phyloP scores from a whole-genome alignment of 2,329 filamentous ascomycete species.

The Huntiella savannae region DNA sequence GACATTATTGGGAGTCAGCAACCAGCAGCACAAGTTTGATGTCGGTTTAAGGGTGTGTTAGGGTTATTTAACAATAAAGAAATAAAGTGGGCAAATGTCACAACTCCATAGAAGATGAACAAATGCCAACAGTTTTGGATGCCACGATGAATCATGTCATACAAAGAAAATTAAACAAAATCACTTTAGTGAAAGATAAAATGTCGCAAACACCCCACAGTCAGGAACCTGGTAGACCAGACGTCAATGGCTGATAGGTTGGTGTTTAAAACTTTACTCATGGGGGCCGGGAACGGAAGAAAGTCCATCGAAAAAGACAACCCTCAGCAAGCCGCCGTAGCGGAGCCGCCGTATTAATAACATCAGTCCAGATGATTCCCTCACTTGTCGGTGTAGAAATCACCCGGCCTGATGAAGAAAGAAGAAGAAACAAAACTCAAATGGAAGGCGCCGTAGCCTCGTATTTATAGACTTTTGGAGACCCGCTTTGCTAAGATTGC shows the following conservation, averaged over 20 bases:
- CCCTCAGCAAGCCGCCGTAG: conserved; percentile 36
- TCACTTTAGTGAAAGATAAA: background rate
- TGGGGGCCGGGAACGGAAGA: conserved; percentile 37
- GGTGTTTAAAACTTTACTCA: conserved; percentile 26
- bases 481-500: conserved; percentile 6
- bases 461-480: conserved; percentile 11
- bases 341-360: conserved; percentile 26
- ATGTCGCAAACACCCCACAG: conserved; percentile 35
- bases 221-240: conserved; percentile 24
- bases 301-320: conserved; percentile 29
- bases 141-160: background rate
- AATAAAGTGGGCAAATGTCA: background rate
- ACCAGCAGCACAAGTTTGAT: background rate
- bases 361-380: conserved; percentile 20
- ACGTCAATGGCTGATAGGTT: conserved; percentile 27
- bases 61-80: background rate
- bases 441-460: conserved; percentile 5
- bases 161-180: background rate
- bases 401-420: conserved; percentile 27
- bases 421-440: conserved; percentile 16
- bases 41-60: background rate
- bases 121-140: background rate
- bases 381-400: conserved; percentile 33
- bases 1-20: background rate
- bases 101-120: background rate